phyloP scores from a whole-genome alignment of 1,139 yeast genomes.

The Suhomyces yuchorum region DNA sequence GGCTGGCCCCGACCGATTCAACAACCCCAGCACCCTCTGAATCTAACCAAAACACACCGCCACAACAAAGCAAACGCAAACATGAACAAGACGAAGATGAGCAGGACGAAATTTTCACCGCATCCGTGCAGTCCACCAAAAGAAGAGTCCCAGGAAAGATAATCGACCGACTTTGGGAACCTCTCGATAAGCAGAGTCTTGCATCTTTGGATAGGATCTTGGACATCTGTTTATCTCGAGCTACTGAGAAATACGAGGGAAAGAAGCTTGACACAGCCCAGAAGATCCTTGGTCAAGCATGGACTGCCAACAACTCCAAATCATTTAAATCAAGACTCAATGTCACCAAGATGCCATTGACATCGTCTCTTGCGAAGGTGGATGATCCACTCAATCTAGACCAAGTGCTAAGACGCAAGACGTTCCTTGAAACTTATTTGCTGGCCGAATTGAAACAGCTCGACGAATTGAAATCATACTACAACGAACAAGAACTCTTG shows the following conservation, averaged over 20 bases:
- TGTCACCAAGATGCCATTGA: constrained; percentile 39
- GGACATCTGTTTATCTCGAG: constrained; percentile 32
- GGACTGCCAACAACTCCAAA: constrained; percentile 31
- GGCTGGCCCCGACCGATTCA: no score
- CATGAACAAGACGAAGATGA: constrained; percentile 4
- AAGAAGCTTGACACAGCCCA: constrained; percentile 32
- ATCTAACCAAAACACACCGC: background rate
- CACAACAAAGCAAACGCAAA: constrained; percentile 3
- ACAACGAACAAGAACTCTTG: constrained; percentile 25
- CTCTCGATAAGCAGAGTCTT: constrained; percentile 24
- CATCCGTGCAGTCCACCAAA: constrained; percentile 18
- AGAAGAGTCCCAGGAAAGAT: constrained; percentile 32
- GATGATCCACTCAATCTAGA: constrained; percentile 37
- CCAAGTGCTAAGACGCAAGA: constrained; percentile 31
- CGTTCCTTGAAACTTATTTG: constrained; percentile 39
- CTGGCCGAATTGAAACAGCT: constrained; percentile 47
- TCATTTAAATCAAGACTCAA: constrained; percentile 38
- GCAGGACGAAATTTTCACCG: background rate
- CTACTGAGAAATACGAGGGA: constrained; percentile 32
- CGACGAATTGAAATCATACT: constrained; percentile 33
- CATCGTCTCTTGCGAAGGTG: constrained; percentile 26
- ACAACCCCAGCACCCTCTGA: no score
- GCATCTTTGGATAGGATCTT: constrained; percentile 33
- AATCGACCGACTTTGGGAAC: constrained; percentile 41
- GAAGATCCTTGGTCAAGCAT: constrained; percentile 29